A percentile compares a stretch with the other conserved stretches of the same genome.
phyloP scores from a whole-genome alignment of 345 rosid species.

The Erodium maritimum region DNA sequence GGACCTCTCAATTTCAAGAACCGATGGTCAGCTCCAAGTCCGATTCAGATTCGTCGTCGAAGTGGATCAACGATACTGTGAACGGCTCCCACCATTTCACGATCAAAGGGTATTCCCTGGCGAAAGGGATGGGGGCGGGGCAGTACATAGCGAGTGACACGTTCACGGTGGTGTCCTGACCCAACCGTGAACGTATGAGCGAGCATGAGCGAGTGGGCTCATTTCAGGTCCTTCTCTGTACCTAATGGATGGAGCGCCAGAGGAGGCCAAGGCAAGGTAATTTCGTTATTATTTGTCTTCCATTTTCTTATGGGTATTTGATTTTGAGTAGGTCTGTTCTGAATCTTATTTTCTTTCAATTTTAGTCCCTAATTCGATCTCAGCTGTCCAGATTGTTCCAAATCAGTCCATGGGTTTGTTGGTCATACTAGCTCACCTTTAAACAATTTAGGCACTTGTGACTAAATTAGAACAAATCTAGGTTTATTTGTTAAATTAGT shows the following conservation, averaged over 20 bases:
- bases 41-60: conserved; percentile 40
- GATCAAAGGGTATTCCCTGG: conserved; percentile 70
- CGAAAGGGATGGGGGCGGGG: conserved; percentile 75
- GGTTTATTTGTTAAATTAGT: no score
- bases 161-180: conserved; percentile 74
- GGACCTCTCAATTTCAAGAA: not conserved
- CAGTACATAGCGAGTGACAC: conserved; percentile 67
- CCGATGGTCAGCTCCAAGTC: not conserved
- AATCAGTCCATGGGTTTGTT: no score
- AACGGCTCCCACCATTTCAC: conserved; percentile 75
- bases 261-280: conserved; percentile 43
- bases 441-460: no score
- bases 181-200: no score
- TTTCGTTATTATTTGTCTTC: no score
- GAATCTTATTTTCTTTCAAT: no score
- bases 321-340: no score
- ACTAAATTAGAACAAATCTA: no score
- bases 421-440: no score
- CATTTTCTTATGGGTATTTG: no score
- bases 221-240: conserved; percentile 9
- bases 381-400: no score
- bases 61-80: conserved; percentile 56
- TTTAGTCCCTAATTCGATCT: no score
- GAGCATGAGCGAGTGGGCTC: conserved; percentile 51
- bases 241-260: conserved; percentile 40